These are phyloP conservation scores for Globisporangium yorkense DNA, from an alignment of 352 stramenopile species.

Conservation along the genomic window DNA sequence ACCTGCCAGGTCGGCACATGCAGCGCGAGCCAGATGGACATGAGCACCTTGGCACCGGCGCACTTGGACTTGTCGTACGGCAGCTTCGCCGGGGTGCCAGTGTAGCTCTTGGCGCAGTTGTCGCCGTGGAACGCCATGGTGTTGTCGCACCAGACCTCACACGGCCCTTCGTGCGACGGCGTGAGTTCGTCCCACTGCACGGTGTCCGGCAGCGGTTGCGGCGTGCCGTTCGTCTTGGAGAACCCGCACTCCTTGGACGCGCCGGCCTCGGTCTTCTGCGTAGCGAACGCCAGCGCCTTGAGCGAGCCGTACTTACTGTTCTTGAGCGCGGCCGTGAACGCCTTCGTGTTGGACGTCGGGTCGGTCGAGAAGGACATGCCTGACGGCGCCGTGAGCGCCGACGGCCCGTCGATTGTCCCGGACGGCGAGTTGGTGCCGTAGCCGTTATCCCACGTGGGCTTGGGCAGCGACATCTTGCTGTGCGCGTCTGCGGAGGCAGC, in stretches of 20 bases:
- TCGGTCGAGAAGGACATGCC: conserved; percentile 11
- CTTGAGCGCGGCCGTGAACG: conserved; percentile 14
- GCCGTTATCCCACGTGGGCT: conserved; percentile 3
- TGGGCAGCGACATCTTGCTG: conserved; percentile 17
- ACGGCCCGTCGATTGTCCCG: conserved; percentile 6
- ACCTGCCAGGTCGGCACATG: conserved; percentile 29
- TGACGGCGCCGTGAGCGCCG: conserved; percentile 6
- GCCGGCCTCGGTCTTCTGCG: conserved; percentile 10
- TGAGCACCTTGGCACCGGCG: conserved; percentile 25
- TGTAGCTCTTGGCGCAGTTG: conserved; percentile 38
- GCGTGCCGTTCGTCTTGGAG: conserved; percentile 20
- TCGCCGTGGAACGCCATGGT: conserved; percentile 35
- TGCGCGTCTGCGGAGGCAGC: conserved; percentile 22
- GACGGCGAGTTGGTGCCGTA: conserved; percentile 1
- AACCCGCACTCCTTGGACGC: conserved; percentile 21
- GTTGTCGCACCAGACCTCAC: conserved; percentile 52
- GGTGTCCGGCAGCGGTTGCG: conserved; percentile 26
- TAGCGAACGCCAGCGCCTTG: conserved; percentile 10
- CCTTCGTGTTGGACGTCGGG: conserved; percentile 16
- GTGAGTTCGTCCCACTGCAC: conserved; percentile 33
- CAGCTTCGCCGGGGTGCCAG: conserved; percentile 24
- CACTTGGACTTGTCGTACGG: conserved; percentile 45
- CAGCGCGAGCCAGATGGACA: conserved; percentile 31
- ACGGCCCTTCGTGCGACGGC: conserved; percentile 31
- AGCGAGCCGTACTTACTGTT: not conserved